Conservation (phyloP, 306 rosid genomes). For the Vigna reflexopilosa region DNA sequence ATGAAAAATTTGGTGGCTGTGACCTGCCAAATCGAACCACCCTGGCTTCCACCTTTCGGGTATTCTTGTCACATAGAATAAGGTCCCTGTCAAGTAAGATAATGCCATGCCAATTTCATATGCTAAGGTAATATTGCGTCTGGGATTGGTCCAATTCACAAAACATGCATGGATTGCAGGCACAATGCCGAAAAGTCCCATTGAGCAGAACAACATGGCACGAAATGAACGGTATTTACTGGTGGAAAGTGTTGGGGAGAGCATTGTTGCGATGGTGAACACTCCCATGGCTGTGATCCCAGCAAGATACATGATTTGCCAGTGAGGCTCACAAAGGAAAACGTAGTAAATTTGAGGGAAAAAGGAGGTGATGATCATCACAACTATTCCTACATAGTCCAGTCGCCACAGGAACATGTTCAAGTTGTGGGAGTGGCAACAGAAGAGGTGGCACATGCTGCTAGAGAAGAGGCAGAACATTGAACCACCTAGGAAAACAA, state of each 20-base stretch:
- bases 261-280: constrained; percentile 71
- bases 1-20: constrained; percentile 94
- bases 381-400: constrained; percentile 81
- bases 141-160: constrained; percentile 84
- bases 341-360: constrained; percentile 96
- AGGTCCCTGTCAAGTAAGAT: constrained; percentile 74
- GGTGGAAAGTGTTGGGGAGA: constrained; percentile 68
- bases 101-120: constrained; percentile 82
- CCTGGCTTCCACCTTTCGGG: constrained; percentile 96
- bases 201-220: constrained; percentile 80
- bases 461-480: constrained; percentile 96
- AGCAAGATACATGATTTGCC: constrained; percentile 82
- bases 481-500: constrained; percentile 84
- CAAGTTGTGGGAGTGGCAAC: constrained; percentile 74
- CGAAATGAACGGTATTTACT: constrained; percentile 66
- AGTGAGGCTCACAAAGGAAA: constrained; percentile 81
- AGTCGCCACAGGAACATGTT: constrained; percentile 67
- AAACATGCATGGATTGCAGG: constrained; percentile 79
- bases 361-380: constrained; percentile 95
- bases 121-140: constrained; percentile 64
- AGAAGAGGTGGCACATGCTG: constrained; percentile 93
- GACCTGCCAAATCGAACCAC: constrained; percentile 92
- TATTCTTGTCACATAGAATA: constrained; percentile 73
- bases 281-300: constrained; percentile 87
- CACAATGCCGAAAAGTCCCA: constrained; percentile 90